phyloP scores from a whole-genome alignment of 2,329 filamentous ascomycete species.

The Endocalyx cinctus region DNA sequence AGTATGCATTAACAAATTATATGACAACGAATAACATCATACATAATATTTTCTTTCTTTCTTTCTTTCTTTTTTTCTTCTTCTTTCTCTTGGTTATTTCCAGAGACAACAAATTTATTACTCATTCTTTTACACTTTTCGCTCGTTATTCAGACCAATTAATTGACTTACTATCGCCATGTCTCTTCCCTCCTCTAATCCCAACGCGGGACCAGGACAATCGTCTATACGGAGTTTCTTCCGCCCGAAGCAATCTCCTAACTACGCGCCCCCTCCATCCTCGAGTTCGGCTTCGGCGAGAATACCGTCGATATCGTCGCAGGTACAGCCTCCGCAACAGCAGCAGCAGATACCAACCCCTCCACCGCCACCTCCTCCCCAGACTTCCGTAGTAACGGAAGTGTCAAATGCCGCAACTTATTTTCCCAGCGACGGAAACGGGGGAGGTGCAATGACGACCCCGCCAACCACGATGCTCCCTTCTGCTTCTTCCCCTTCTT shows the following conservation, averaged over 20 bases:
- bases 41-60: no score
- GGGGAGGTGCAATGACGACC: conserved; percentile 8
- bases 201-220: conserved; percentile 37
- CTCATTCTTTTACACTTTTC: neutral
- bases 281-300: no score
- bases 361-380: conserved; percentile 11
- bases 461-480: conserved; percentile 15
- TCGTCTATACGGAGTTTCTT: conserved; percentile 62
- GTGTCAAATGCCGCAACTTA: conserved; percentile 1
- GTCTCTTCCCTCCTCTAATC: conserved; percentile 30
- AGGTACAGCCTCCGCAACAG: no score
- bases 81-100: conserved; percentile 24
- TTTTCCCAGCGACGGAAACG: no score
- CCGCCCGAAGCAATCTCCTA: conserved; percentile 41
- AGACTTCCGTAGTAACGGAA: conserved; percentile 6
- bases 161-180: conserved; percentile 23
- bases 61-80: no score
- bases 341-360: conserved; percentile 17
- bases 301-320: no score
- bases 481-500: no score
- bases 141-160: neutral
- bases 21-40: no score
- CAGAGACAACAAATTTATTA: conserved; percentile 16
- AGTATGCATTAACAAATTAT: no score
- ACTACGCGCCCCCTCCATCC: conserved; percentile 37